Evolutionary conservation across 345 rosid genomes (phyloP), one percentile per base, ranked within the genome.

Genomic region (Microcos paniculata): DNA sequence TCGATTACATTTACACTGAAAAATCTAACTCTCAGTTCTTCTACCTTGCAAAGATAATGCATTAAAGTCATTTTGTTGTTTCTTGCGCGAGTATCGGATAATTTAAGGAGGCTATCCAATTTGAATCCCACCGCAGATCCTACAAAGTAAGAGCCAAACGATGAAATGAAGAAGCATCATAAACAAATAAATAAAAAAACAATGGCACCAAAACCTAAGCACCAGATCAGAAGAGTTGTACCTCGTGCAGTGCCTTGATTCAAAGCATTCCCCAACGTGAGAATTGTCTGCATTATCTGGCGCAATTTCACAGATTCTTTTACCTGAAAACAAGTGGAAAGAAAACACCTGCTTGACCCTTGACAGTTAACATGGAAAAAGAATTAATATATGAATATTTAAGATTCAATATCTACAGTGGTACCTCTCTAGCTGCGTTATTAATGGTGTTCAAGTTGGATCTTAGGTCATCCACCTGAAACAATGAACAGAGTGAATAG

Each of bases 231-330:
- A 38, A 67, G 48, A 30, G 40, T 73, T 35, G 62, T 77, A 95
- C 99, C 99, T 88, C 99, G 84, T 19, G 94, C 97, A 40, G 99
- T 95, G 82, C 99, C 99, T 72, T 96, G 99, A 85, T 96, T 96
- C 80, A 96, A 79, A 83, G 99, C 99, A 87, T 96, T 96, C 76
- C 99, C 99, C 71, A 96, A 72, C 72, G 98, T 93, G 75, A 96
- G 89, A 73, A 96, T 90, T 52, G 99, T 96, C 84, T 93, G 98
- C 99, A 96, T 96, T 87, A 96, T 82, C 86, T 96, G 99, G 43
- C 98, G 98, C 83, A 96, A 78, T 81, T 96, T 96, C 24, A 74
- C 83, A 3, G 99, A 96, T 59, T 96, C 98, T 81, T 93, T 96
- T 73, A 95, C 99, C 99, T 95, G 88, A 74, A 81, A 80, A 72